phyloP scores from a whole-genome alignment of 2,329 filamentous ascomycete genomes.

The Intubia oerlemansii region DNA sequence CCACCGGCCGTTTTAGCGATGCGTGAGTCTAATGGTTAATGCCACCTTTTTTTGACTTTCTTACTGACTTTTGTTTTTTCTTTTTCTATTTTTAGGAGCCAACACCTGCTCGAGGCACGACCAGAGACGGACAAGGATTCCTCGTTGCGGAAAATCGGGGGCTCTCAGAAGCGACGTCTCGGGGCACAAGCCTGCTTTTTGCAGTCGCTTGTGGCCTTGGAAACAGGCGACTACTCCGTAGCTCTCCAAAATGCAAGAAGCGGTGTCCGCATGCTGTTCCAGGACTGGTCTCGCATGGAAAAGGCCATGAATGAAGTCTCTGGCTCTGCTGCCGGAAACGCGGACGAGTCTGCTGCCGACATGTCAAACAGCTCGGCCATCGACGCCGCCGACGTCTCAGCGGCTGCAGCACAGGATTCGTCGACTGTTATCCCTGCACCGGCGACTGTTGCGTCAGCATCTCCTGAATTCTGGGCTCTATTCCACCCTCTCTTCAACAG shows the following conservation, averaged over 20 bases:
- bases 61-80: neutral
- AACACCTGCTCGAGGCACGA: constrained; percentile 5
- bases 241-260: constrained; percentile 35
- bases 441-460: constrained; percentile 5
- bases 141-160: neutral
- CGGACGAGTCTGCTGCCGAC: constrained; percentile 8
- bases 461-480: constrained; percentile 57
- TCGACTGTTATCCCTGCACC: neutral
- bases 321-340: neutral
- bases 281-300: constrained; percentile 33
- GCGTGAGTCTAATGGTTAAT: too few species aligned
- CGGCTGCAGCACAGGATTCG: constrained; percentile 1
- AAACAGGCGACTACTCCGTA: constrained; percentile 34
- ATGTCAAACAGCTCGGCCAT: neutral
- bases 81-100: constrained; percentile 4
- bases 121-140: neutral
- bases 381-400: neutral
- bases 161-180: constrained; percentile 2
- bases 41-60: neutral
- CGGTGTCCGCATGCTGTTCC: constrained; percentile 31
- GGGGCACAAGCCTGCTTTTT: constrained; percentile 35
- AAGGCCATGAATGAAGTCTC: constrained; percentile 8
- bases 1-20: constrained; percentile 42
- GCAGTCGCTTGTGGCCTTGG: constrained; percentile 43
- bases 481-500: constrained; percentile 52